Evolutionary conservation across 73 alveolate genomes (phyloP).

Genomic region (Tetrahymena borealis): DNA sequence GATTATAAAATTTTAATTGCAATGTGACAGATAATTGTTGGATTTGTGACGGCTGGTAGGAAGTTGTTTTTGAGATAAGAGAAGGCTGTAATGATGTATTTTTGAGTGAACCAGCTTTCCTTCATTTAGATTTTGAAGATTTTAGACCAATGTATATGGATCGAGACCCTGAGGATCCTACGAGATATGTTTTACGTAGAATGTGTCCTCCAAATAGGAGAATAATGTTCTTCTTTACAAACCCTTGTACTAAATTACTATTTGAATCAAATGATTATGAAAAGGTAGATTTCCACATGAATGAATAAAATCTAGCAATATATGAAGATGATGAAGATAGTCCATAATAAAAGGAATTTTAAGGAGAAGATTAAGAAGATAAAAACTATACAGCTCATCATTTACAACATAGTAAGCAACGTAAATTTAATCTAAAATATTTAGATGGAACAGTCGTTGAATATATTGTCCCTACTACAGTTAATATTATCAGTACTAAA

Average conservation of each 20-base stretch:
- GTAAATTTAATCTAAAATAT: neutral
- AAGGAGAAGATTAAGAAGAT: too few relatives aligned
- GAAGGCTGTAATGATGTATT: conserved; percentile 10
- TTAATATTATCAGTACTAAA: neutral
- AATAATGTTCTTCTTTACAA: conserved; percentile 26
- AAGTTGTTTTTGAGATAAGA: conserved; percentile 8
- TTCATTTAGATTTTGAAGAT: conserved; percentile 42
- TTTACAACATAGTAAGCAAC: neutral
- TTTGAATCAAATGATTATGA: neutral
- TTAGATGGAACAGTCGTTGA: neutral
- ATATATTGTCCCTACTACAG: neutral
- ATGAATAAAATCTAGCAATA: neutral
- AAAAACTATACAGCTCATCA: neutral
- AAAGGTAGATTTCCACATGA: neutral
- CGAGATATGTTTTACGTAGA: conserved; percentile 8
- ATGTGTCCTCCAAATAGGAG: conserved; percentile 42
- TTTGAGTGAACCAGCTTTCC: conserved; percentile 16
- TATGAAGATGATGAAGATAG: neutral
- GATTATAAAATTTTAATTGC: conserved; percentile 25
- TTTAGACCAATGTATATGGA: conserved; percentile 29
- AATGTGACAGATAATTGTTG: conserved; percentile 37
- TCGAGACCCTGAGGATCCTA: neutral
- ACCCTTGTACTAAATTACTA: conserved; percentile 5
- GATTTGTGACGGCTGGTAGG: conserved; percentile 47
- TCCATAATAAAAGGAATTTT: neutral